Percentiles rank a stretch among this genome's conserved stretches.
Evolutionary conservation across 2,329 filamentous ascomycete genomes (phyloP).

Genomic region (Fusarium zealandicum): DNA sequence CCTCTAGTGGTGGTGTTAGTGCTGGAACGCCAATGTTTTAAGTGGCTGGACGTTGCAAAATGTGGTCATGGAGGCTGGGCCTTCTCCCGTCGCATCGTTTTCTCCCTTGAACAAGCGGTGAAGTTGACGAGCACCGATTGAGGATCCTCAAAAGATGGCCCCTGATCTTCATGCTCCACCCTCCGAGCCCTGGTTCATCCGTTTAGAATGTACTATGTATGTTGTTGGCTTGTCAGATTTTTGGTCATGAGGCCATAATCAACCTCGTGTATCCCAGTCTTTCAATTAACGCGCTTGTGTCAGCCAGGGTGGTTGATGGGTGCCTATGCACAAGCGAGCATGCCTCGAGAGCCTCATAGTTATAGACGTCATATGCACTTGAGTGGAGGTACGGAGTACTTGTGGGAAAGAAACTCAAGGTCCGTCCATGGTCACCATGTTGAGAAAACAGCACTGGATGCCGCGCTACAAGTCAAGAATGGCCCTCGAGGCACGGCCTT

Average conservation of each 20-base stretch:
- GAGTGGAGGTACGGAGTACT: too few relatives aligned
- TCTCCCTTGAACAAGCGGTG: constrained; percentile 28
- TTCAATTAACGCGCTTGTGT: background rate
- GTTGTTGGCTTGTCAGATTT: background rate
- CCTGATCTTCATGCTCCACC: constrained; percentile 25
- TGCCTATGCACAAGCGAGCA: too few relatives aligned
- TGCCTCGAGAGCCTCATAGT: background rate
- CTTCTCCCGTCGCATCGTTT: constrained; percentile 8
- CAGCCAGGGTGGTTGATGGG: too few relatives aligned
- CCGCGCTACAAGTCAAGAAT: constrained; percentile 19
- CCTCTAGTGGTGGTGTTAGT: constrained; percentile 5
- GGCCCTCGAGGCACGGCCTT: constrained; percentile 12
- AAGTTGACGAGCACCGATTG: constrained; percentile 11
- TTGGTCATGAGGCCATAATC: constrained; percentile 1
- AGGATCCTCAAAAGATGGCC: constrained; percentile 8
- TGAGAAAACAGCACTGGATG: background rate
- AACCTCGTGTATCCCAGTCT: background rate
- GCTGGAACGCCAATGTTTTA: background rate
- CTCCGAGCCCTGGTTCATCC: constrained; percentile 8
- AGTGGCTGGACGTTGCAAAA: background rate
- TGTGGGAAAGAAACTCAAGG: too few relatives aligned
- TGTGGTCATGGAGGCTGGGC: background rate
- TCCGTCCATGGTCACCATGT: constrained; percentile 7
- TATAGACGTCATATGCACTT: too few relatives aligned
- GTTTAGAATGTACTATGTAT: background rate